Evolutionary conservation across 352 stramenopile genomes (phyloP), one percentile per base, ranked within the genome.

Genomic region (Phytophthora lateralis): DNA sequence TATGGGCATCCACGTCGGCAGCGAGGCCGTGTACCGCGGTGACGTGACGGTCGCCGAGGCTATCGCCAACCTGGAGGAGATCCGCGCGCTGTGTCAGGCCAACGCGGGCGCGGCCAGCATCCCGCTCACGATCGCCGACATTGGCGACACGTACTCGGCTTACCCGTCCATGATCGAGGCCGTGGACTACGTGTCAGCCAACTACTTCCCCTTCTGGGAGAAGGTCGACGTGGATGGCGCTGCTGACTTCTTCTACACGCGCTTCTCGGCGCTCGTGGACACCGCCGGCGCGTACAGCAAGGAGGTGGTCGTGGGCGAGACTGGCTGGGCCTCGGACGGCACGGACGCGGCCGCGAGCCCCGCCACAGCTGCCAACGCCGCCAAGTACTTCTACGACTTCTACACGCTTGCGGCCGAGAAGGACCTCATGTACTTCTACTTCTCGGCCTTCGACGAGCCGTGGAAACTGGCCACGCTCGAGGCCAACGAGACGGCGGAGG

Each of bases 171-270:
- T 92, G 39, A 68, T 88, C 50, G 42, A 88, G 41, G 77, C 73
- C 15, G 80, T 89, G 32, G 80, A 90, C 61, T 80, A 84, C 35
- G 68, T 89, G 41, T 76, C 73, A 42, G 78, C 72, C 38, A 91
- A 90, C 49, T 65, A 76, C 44, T 91, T 91, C 39, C 74, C 82
- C 15, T 91, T 89, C 66, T 91, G 82, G 82, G 73, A 88, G 60
- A 75, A 76, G 45, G 50, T 71, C 3, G 48, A 45, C 10, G 60
- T 85, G 18, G 58, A 80, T 35, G 59, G 60, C 6, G 76, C 68
- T n/a, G 73, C 66, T 11, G 55, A 67, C 17, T 57, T 67, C 26
- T 83, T 90, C 37, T 79, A 85, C 59, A 66, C 62, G 49, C 78
- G 80, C 38, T 76, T 84, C 56, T 45, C 67, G 21, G 58, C 61